These are phyloP conservation scores for Monosporascus sp. DNA, from an alignment of 2,329 filamentous ascomycete species.

Conservation along the genomic window DNA sequence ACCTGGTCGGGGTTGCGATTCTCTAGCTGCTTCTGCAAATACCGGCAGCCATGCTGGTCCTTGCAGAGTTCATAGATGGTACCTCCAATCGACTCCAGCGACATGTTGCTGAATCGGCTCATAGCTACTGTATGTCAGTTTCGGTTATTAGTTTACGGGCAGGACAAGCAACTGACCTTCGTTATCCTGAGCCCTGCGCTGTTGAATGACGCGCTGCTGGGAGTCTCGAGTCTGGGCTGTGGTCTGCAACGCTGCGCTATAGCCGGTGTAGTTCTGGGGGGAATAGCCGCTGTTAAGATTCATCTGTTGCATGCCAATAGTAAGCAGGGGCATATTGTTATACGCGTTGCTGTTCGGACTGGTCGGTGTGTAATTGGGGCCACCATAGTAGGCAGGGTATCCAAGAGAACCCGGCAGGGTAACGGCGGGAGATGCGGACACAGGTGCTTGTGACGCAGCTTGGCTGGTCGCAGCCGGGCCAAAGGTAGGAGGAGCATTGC, in stretches of 20 bases:
- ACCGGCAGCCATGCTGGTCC: conserved; percentile 96
- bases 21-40: conserved; percentile 94
- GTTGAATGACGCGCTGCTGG: conserved; percentile 70
- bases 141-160: background rate
- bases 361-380: conserved; percentile 24
- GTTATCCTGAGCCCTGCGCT: conserved; percentile 68
- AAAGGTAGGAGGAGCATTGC: conserved; percentile 71
- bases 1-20: conserved; percentile 78
- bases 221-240: conserved; percentile 62
- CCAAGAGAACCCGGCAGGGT: conserved; percentile 8
- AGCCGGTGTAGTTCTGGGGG: conserved; percentile 54
- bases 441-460: conserved; percentile 20
- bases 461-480: conserved; percentile 53
- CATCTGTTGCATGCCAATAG: conserved; percentile 63
- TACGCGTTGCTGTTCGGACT: conserved; percentile 28
- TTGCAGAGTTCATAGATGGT: conserved; percentile 91
- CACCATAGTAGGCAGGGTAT: conserved; percentile 25
- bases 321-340: conserved; percentile 12
- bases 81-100: conserved; percentile 73
- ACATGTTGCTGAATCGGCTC: conserved; percentile 77
- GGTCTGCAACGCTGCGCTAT: conserved; percentile 46
- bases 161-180: conserved; percentile 48
- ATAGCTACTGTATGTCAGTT: conserved; percentile 42
- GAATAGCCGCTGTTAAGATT: conserved; percentile 51
- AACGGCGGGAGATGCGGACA: conserved; percentile 13